Percentiles rank a stretch among this genome's conserved stretches.
phyloP scores from a whole-genome alignment of 2,329 filamentous ascomycete species.

The Scleromitrula shiraiana region DNA sequence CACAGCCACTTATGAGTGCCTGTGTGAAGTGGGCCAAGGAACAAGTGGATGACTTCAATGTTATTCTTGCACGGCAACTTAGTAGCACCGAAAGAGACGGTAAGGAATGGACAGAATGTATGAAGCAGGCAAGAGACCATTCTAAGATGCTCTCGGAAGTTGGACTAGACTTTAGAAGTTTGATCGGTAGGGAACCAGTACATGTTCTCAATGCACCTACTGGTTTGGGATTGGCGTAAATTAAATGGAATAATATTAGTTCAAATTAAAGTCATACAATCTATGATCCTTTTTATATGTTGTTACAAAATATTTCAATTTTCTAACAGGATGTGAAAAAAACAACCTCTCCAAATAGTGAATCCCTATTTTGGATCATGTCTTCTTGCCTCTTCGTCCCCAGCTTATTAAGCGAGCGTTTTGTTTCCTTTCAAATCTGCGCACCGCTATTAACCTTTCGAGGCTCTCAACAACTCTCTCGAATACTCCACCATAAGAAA shows the following conservation, averaged over 20 bases:
- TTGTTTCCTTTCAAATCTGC: constrained; percentile 9
- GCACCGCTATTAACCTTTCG: constrained; percentile 5
- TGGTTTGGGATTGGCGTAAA: constrained; percentile 32
- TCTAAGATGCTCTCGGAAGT: constrained; percentile 74
- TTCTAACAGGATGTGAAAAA: too few species aligned
- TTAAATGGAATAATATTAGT: neutral
- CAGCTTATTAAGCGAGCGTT: constrained; percentile 8
- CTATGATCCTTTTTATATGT: too few species aligned
- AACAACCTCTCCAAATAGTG: too few species aligned
- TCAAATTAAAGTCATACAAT: too few species aligned
- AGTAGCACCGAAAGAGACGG: constrained; percentile 76
- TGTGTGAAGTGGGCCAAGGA: constrained; percentile 99
- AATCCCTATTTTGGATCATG: neutral
- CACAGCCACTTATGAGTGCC: constrained; percentile 79
- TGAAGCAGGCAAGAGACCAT: constrained; percentile 74
- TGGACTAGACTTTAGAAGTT: constrained; percentile 77
- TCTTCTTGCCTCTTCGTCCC: constrained; percentile 7
- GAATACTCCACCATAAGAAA: neutral
- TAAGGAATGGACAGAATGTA: constrained; percentile 72
- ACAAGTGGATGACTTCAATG: constrained; percentile 85
- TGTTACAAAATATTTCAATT: too few species aligned
- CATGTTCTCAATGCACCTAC: constrained; percentile 26
- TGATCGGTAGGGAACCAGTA: constrained; percentile 56
- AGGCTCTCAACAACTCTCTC: constrained; percentile 4
- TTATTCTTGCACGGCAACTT: constrained; percentile 71